These are phyloP conservation scores for Botryosphaeria agaves DNA, from an alignment of 2,329 filamentous ascomycete species.

Conservation along the genomic window DNA sequence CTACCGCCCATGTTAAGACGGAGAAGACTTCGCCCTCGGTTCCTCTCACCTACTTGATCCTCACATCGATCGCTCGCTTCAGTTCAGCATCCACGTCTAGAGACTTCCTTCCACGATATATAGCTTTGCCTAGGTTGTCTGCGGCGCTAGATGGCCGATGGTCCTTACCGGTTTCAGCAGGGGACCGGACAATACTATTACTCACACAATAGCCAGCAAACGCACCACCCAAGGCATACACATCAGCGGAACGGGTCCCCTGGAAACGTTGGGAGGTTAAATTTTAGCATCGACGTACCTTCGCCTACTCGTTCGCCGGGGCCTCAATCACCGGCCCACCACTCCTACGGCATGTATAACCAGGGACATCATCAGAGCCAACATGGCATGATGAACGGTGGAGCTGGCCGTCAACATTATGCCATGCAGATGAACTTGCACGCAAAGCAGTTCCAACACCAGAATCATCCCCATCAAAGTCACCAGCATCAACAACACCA, in stretches of 20 bases:
- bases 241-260: slow-evolving; percentile 30
- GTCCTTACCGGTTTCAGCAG: slow-evolving; percentile 43
- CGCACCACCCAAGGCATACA: slow-evolving; percentile 24
- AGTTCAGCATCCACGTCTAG: too few species aligned
- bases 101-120: too few species aligned
- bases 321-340: slow-evolving; percentile 28
- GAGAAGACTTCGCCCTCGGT: slow-evolving; percentile 28
- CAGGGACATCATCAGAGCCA: slow-evolving; percentile 49
- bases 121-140: too few species aligned
- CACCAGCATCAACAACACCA: slow-evolving; percentile 18
- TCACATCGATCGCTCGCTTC: slow-evolving; percentile 9
- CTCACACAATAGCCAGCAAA: slow-evolving; percentile 32
- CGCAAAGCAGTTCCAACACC: slow-evolving; percentile 53
- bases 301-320: slow-evolving; percentile 41
- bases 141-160: slow-evolving; percentile 51
- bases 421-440: slow-evolving; percentile 37
- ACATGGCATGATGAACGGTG: slow-evolving; percentile 60
- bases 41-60: slow-evolving; percentile 24
- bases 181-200: slow-evolving; percentile 44
- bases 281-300: slow-evolving; percentile 31
- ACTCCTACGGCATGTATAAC: slow-evolving; percentile 49
- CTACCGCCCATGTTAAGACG: slow-evolving; percentile 29
- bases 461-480: slow-evolving; percentile 27
- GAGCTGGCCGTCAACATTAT: slow-evolving; percentile 39
- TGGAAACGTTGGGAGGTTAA: slow-evolving; percentile 23